Evolutionary conservation across 768 basidiomycete genomes (phyloP).

Genomic region (Macrolepiota dolichaula): DNA sequence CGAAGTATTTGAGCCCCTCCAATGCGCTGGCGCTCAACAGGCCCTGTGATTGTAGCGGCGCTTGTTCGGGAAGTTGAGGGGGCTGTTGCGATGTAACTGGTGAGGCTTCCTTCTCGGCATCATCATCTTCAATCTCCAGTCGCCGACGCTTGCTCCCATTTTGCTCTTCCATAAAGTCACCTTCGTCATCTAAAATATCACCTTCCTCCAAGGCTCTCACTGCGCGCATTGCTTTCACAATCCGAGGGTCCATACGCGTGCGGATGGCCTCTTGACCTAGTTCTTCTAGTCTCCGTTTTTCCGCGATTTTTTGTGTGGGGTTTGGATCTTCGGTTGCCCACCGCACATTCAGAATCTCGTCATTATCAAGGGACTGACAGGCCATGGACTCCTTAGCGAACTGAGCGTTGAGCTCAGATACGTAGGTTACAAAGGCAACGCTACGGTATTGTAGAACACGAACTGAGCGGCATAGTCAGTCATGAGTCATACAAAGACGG

Average conservation of each 20-base stretch:
- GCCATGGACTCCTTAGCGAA: constrained; percentile 99
- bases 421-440: constrained; percentile 97
- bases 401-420: constrained; percentile 79
- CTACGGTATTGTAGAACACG: constrained; percentile 91
- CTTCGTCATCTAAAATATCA: constrained; percentile 39
- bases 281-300: constrained; percentile 80
- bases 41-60: constrained; percentile 42
- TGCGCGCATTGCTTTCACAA: constrained; percentile 85
- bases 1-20: constrained; percentile 88
- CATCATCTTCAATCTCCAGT: constrained; percentile 29
- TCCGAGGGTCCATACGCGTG: constrained; percentile 78
- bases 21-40: constrained; percentile 82
- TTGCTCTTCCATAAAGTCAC: constrained; percentile 31
- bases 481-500: background rate
- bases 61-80: constrained; percentile 22
- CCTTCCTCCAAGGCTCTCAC: constrained; percentile 91
- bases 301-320: constrained; percentile 81
- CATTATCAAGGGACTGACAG: constrained; percentile 94
- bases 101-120: constrained; percentile 29
- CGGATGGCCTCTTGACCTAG: constrained; percentile 86
- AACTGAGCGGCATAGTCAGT: constrained; percentile 42
- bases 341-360: constrained; percentile 96
- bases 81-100: constrained; percentile 16
- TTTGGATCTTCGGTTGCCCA: constrained; percentile 99
- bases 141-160: constrained; percentile 27